Evolutionary conservation across 140 eudicot genomes (phyloP).

Genomic region (Senecio squalidus): DNA sequence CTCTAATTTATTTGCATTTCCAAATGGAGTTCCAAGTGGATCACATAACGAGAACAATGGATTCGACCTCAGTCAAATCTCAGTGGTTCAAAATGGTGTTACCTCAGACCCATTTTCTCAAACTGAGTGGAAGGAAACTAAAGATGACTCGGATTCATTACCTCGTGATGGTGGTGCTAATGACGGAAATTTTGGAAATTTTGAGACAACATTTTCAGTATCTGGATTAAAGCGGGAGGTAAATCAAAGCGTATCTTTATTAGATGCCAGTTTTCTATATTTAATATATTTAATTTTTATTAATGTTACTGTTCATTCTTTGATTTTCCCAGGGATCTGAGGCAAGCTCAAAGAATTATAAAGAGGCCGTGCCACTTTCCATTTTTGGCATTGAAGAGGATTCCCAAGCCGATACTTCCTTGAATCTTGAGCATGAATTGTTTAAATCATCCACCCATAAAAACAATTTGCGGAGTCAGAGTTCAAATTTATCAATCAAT

Average conservation of each 20-base stretch:
- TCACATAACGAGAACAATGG: conserved; percentile 27
- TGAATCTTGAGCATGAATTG: conserved; percentile 33
- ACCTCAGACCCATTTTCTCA: conserved; percentile 20
- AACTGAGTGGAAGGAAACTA: conserved; percentile 26
- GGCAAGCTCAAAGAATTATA: conserved; percentile 27
- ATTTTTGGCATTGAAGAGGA: conserved; percentile 67
- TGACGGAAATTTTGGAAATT: conserved; percentile 38
- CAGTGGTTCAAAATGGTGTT: conserved; percentile 27
- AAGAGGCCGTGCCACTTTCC: conserved; percentile 61
- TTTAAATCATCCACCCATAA: conserved; percentile 31
- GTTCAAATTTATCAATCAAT: conserved; percentile 43
- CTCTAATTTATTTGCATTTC: conserved; percentile 47
- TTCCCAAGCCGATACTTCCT: conserved; percentile 36
- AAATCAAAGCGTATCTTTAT: conserved; percentile 1
- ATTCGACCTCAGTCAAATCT: conserved; percentile 28
- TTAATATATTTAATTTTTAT: conserved; percentile 4
- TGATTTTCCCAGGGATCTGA: conserved; percentile 39
- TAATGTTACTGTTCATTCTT: conserved; percentile 10
- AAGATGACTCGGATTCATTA: conserved; percentile 23
- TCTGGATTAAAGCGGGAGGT: conserved; percentile 34
- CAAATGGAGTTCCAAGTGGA: conserved; percentile 27
- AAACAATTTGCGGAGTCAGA: conserved; percentile 31
- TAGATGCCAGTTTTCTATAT: not conserved
- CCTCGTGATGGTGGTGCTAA: conserved; percentile 20
- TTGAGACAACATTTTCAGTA: conserved; percentile 25